Evolutionary conservation across 148 eudicot species (phyloP), one percentile per base, ranked within the genome.

Genomic region (Rhododendron kiyosumense): DNA sequence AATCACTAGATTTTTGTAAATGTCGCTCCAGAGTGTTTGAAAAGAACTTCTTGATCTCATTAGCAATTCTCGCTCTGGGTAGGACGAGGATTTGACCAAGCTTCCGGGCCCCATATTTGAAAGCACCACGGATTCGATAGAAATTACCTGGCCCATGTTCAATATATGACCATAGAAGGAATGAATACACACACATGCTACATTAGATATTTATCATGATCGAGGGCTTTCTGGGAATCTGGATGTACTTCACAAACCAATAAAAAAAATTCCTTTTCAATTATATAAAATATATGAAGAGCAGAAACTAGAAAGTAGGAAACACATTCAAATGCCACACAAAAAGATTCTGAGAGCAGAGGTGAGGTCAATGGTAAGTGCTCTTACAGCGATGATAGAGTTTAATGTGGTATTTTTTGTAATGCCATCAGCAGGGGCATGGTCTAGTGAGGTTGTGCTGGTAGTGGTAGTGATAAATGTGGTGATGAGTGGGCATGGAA

Each of bases 51-150:
- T 74, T 81, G 80, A 93, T 84, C 88, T 88, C 94, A 67, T 83
- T 88, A 7, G 85, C 86, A 78, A 85, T 81, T 79, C 85, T 87
- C 36, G 88, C 93, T 67, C 82, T 87, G 17, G 92, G 94, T 63
- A 67, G 86, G 13, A 76, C 45, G 71, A 93, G 89, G 59, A 92
- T 83, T 83, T 77, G 85, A 71, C 90, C 93, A 84, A 93, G 94
- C 83, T 89, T 91, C 79, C 90, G 89, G 24, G 94, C 95, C 76
- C 94, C 94, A 86, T 78, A 89, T 84, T 88, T 92, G 81, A 93
- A 90, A 79, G 95, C 94, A 82, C 94, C 92, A 34, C 89, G 87
- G 84, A 93, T 92, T 1, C 94, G 94, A 61, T 83, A 88, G 84
- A 81, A 91, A 85, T 91, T 93, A 63, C 91, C 95, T 93, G 80